Conservation (phyloP, 345 rosid genomes). For the Corymbia maculata region DNA sequence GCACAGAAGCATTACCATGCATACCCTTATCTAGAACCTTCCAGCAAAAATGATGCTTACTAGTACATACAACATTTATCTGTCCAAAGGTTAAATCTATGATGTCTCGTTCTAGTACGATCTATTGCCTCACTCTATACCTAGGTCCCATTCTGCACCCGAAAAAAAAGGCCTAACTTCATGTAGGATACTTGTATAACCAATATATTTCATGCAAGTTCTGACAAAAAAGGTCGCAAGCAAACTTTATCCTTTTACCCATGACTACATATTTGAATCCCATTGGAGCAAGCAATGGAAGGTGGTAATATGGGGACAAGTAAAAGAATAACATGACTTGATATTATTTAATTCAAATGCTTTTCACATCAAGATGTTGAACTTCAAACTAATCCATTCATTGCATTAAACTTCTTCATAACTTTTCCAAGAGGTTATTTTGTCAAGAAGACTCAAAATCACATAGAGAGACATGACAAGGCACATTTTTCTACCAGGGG, state of each 20-base stretch:
- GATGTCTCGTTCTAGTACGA: not conserved
- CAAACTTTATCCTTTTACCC: not conserved
- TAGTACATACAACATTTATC: not conserved
- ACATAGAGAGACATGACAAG: not conserved
- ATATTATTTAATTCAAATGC: not conserved
- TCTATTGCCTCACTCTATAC: not conserved
- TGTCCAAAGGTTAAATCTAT: not conserved
- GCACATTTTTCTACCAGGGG: not conserved
- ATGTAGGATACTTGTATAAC: not conserved
- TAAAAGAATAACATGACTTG: not conserved
- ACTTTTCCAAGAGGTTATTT: not conserved
- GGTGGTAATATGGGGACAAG: not conserved
- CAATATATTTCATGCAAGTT: not conserved
- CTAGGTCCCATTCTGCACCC: not conserved
- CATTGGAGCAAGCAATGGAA: not conserved
- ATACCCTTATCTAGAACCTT: not conserved
- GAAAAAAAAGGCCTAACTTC: not conserved
- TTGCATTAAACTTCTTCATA: not conserved
- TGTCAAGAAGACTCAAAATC: not conserved
- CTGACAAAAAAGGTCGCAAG: not conserved
- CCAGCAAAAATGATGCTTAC: not conserved
- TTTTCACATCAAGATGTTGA: not conserved
- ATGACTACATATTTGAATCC: not conserved
- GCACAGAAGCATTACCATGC: too few relatives aligned
- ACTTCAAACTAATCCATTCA: not conserved